Percentiles rank a stretch among this genome's conserved stretches.
Conservation (phyloP, 2,329 filamentous ascomycete genomes). For the Penicillium freii region DNA sequence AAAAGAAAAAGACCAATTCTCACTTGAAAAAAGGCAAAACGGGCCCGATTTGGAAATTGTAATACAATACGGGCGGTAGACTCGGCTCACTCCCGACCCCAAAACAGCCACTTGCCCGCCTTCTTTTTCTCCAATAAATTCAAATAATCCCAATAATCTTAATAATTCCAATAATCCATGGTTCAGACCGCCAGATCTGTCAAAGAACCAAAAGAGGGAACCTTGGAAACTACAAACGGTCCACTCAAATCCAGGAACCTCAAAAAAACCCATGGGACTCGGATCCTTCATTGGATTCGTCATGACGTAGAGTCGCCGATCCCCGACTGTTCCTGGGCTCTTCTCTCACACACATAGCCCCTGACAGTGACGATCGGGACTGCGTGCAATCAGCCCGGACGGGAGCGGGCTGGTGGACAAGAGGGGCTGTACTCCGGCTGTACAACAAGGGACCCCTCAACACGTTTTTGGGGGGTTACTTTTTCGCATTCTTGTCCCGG, state of each 20-base stretch:
- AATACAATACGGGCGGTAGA: slow-evolving; percentile 3
- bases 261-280: neutral
- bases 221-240: neutral
- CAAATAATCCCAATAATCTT: too few relatives aligned
- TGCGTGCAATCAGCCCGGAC: slow-evolving; percentile 1
- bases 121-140: too few relatives aligned
- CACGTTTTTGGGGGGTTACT: neutral
- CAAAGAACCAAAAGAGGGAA: neutral
- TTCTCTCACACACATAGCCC: slow-evolving; percentile 1
- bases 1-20: neutral
- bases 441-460: neutral
- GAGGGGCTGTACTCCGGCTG: neutral
- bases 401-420: neutral
- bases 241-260: neutral
- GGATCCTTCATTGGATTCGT: neutral
- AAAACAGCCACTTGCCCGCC: slow-evolving; percentile 5
- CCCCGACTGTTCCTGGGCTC: neutral
- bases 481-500: slow-evolving; percentile 3
- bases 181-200: slow-evolving; percentile 3
- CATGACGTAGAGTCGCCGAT: slow-evolving; percentile 6
- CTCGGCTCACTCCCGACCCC: slow-evolving; percentile 5
- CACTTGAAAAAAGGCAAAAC: neutral
- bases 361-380: slow-evolving; percentile 22
- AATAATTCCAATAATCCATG: neutral
- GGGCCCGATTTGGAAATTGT: neutral